Percentiles rank a stretch among this genome's conserved stretches.
Conservation (phyloP, 352 stramenopile species). For the Phytophthora hybrid region DNA sequence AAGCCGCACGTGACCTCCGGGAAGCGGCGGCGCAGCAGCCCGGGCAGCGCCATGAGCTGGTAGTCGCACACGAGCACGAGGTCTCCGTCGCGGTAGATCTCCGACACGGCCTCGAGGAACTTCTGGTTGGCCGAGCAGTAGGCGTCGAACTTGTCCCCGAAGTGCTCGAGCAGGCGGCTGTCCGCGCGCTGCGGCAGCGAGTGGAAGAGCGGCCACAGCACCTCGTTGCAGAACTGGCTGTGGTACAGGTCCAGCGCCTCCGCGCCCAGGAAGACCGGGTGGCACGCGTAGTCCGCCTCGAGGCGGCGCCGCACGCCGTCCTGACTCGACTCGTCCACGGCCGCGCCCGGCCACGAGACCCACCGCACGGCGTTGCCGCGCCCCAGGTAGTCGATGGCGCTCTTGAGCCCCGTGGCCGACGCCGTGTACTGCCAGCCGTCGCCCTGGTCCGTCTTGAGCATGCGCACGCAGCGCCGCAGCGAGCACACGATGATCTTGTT, state of each 20-base stretch:
- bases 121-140: slow-evolving; percentile 90
- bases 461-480: slow-evolving; percentile 75
- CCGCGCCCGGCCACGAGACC: slow-evolving; percentile 90
- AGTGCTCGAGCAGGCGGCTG: slow-evolving; percentile 79
- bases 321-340: slow-evolving; percentile 83
- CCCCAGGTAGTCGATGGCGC: slow-evolving; percentile 77
- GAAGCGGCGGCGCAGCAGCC: slow-evolving; percentile 77
- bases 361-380: slow-evolving; percentile 89
- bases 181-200: slow-evolving; percentile 86
- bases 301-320: slow-evolving; percentile 79
- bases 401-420: slow-evolving; percentile 73
- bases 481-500: slow-evolving; percentile 88
- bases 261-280: slow-evolving; percentile 83
- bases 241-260: slow-evolving; percentile 89
- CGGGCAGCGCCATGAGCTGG: slow-evolving; percentile 88
- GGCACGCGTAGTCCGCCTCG: slow-evolving; percentile 85
- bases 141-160: slow-evolving; percentile 88
- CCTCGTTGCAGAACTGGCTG: slow-evolving; percentile 91
- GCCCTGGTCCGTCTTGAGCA: slow-evolving; percentile 74
- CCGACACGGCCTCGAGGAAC: slow-evolving; percentile 83
- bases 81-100: slow-evolving; percentile 88
- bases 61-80: slow-evolving; percentile 92
- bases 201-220: slow-evolving; percentile 93
- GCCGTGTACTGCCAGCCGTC: slow-evolving; percentile 81
- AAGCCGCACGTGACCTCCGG: slow-evolving; percentile 85